Evolutionary conservation across 441 rosid genomes (phyloP).

Genomic region (Gossypium schwendimanii): DNA sequence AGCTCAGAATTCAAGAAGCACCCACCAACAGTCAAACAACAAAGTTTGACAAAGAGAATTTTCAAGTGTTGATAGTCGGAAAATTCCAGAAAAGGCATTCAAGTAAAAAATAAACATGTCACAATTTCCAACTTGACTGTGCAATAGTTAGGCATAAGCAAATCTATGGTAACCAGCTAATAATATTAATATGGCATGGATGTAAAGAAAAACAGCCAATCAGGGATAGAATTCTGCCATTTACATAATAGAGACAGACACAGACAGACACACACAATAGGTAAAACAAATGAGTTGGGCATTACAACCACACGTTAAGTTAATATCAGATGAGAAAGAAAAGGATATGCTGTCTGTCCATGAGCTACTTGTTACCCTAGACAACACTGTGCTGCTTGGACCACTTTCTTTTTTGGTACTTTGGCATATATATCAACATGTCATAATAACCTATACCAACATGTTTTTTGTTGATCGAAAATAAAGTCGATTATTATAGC

Average conservation of each 20-base stretch:
- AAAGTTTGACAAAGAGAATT: not conserved
- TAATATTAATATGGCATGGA: not conserved
- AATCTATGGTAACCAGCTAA: not conserved
- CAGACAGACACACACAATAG: not conserved
- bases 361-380: not conserved
- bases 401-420: too few relatives aligned
- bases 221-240: not conserved
- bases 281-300: not conserved
- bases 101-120: not conserved
- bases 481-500: not conserved
- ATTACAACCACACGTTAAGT: not conserved
- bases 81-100: not conserved
- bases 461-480: not conserved
- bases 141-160: not conserved
- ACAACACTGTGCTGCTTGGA: not conserved
- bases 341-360: not conserved
- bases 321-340: not conserved
- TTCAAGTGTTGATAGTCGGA: not conserved
- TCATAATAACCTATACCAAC: too few relatives aligned
- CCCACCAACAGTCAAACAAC: not conserved
- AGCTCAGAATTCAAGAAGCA: not conserved
- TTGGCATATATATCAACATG: too few relatives aligned
- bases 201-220: not conserved
- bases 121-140: not conserved
- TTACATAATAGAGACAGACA: not conserved